A percentile compares a stretch with the other conserved stretches of the same genome.
phyloP scores from a whole-genome alignment of 1,139 yeast species.

The Magnusiomyces magnusii region DNA sequence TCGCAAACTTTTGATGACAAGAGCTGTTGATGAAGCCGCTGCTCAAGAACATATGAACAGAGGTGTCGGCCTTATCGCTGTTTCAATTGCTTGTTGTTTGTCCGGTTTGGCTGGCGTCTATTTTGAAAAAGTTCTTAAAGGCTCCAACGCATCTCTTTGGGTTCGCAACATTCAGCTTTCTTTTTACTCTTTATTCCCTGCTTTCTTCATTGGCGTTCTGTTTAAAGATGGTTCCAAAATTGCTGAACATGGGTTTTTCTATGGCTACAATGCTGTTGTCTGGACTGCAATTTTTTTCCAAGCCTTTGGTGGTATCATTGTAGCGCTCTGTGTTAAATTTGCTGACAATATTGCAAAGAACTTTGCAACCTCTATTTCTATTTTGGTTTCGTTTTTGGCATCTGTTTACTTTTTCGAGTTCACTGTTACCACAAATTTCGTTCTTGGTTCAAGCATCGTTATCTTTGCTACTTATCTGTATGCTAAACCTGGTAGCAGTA shows the following conservation, averaged over 20 bases:
- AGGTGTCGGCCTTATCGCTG: slow-evolving; percentile 35
- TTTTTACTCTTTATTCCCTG: slow-evolving; percentile 37
- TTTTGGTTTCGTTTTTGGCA: slow-evolving; percentile 36
- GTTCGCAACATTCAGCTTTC: slow-evolving; percentile 37
- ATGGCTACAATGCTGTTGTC: slow-evolving; percentile 36
- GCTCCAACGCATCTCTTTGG: slow-evolving; percentile 35
- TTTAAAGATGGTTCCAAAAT: slow-evolving; percentile 34
- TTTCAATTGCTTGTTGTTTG: slow-evolving; percentile 34
- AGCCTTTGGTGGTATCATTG: slow-evolving; percentile 39
- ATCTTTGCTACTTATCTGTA: slow-evolving; percentile 36
- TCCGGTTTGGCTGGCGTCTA: slow-evolving; percentile 40
- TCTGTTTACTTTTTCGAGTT: slow-evolving; percentile 34
- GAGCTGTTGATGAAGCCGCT: slow-evolving; percentile 12
- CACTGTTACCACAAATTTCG: slow-evolving; percentile 32
- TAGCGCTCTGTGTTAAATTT: slow-evolving; percentile 38
- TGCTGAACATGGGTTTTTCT: slow-evolving; percentile 35
- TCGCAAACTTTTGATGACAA: background rate
- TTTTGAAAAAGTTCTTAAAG: slow-evolving; percentile 39
- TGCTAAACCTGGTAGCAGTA: slow-evolving; percentile 21
- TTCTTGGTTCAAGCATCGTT: slow-evolving; percentile 35
- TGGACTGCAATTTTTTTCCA: slow-evolving; percentile 36
- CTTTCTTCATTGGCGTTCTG: slow-evolving; percentile 34
- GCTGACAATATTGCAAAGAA: slow-evolving; percentile 40
- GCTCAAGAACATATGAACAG: slow-evolving; percentile 24
- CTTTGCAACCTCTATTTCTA: slow-evolving; percentile 39